Evolutionary conservation across 805 yeast species (phyloP).

Genomic region (Priceomyces castillae): DNA sequence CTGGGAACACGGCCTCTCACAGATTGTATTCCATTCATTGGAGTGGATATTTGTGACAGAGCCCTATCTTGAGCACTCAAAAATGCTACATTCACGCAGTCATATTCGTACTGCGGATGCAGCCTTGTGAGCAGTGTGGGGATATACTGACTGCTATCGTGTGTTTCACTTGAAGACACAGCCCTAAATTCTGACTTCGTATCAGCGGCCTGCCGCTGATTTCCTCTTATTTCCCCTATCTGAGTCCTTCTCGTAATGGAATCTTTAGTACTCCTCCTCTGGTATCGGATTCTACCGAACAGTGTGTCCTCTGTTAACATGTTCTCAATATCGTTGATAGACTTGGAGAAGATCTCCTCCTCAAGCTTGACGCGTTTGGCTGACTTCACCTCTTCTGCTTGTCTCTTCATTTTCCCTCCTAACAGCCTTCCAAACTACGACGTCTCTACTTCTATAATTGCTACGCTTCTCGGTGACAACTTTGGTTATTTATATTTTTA

Average conservation of each 20-base stretch:
- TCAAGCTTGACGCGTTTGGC: slow-evolving; percentile 18
- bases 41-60: neutral
- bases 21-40: neutral
- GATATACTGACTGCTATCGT: neutral
- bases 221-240: neutral
- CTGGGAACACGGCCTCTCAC: neutral
- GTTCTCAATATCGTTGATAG: slow-evolving; percentile 22
- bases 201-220: neutral
- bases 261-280: neutral
- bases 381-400: slow-evolving; percentile 10
- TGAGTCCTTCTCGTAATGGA: neutral
- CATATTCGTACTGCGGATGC: slow-evolving; percentile 3
- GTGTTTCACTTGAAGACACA: neutral
- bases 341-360: slow-evolving; percentile 21
- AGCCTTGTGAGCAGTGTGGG: neutral
- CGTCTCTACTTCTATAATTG: neutral
- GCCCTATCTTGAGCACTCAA: neutral
- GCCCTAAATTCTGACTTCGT: neutral
- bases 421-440: neutral
- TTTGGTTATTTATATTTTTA: slow-evolving; percentile 1
- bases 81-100: slow-evolving; percentile 4
- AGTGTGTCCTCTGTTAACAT: slow-evolving; percentile 16
- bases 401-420: slow-evolving; percentile 1
- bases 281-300: neutral
- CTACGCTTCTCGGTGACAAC: neutral